Conservation (phyloP, 306 rosid species). For the Medicago lupulina region DNA sequence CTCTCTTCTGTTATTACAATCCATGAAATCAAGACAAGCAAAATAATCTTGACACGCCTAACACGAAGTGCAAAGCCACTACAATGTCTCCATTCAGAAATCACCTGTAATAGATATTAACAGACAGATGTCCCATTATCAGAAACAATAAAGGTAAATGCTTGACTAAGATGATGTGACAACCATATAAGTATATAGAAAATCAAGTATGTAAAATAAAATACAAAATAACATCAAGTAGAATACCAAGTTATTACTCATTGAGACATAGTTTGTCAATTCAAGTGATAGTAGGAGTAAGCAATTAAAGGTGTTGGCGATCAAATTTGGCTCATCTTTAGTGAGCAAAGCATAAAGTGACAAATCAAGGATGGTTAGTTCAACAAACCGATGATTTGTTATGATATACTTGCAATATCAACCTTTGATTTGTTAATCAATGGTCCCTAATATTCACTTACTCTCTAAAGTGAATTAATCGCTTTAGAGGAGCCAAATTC, state of each 20-base stretch:
- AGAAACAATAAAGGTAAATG: background rate
- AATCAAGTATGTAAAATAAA: slow-evolving; percentile 4
- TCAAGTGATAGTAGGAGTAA: background rate
- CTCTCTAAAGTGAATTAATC: too few species aligned
- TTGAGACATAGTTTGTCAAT: slow-evolving; percentile 9
- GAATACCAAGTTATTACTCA: background rate
- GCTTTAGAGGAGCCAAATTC: too few species aligned
- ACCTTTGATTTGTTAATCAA: too few species aligned
- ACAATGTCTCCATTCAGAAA: slow-evolving; percentile 31
- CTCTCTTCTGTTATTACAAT: slow-evolving; percentile 50
- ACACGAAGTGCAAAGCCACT: slow-evolving; percentile 30
- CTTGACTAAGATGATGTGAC: background rate
- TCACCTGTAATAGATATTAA: slow-evolving; percentile 53
- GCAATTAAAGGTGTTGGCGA: background rate
- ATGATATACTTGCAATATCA: too few species aligned
- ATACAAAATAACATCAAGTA: background rate
- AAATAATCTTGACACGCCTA: slow-evolving; percentile 17
- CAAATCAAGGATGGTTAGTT: too few species aligned
- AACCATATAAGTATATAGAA: slow-evolving; percentile 1
- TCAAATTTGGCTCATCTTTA: too few species aligned
- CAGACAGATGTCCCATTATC: slow-evolving; percentile 13
- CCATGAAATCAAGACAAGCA: slow-evolving; percentile 27
- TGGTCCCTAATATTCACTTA: too few species aligned
- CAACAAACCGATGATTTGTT: too few species aligned
- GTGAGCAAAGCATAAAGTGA: too few species aligned